Evolutionary conservation across 177 flowering plant genomes (phyloP).

Genomic region (Telopea speciosissima): DNA sequence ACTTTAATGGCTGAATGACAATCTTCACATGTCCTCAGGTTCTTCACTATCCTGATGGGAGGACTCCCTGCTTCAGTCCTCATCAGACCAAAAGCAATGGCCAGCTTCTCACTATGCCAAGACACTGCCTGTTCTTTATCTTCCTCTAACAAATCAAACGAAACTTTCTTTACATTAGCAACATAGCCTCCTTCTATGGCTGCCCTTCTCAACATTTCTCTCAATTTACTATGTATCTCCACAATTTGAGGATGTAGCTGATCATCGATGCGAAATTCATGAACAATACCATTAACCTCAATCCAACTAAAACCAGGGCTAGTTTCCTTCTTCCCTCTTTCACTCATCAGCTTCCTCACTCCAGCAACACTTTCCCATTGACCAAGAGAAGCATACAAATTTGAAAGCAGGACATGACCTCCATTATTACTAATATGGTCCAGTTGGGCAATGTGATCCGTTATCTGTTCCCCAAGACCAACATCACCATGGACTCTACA

Average conservation of each 20-base stretch:
- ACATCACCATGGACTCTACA: conserved; percentile 43
- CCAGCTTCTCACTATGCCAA: conserved; percentile 56
- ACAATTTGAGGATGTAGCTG: not conserved
- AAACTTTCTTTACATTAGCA: conserved; percentile 28
- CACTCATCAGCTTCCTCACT: conserved; percentile 34
- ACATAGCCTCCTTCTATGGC: conserved; percentile 34
- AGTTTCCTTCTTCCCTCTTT: conserved; percentile 19
- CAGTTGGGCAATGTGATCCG: conserved; percentile 21
- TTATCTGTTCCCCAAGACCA: conserved; percentile 29
- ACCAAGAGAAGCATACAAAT: conserved; percentile 44
- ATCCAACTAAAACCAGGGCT: conserved; percentile 47
- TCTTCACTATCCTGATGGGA: conserved; percentile 41
- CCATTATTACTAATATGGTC: conserved; percentile 19
- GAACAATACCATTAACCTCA: not conserved
- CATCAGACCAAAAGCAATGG: conserved; percentile 47
- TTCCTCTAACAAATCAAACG: conserved; percentile 48
- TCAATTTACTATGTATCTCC: conserved; percentile 31
- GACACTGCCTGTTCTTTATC: conserved; percentile 45
- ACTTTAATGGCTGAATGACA: conserved; percentile 41
- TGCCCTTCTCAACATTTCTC: conserved; percentile 28
- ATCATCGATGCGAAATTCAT: not conserved
- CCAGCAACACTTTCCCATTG: conserved; percentile 42
- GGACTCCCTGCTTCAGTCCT: conserved; percentile 27
- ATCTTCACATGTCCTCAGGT: conserved; percentile 51
- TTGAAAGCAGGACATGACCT: conserved; percentile 40